Evolutionary conservation across 1,284 basidiomycete genomes (phyloP), one percentile per base, ranked within the genome.

Genomic region (Cystobasidium slooffiae): DNA sequence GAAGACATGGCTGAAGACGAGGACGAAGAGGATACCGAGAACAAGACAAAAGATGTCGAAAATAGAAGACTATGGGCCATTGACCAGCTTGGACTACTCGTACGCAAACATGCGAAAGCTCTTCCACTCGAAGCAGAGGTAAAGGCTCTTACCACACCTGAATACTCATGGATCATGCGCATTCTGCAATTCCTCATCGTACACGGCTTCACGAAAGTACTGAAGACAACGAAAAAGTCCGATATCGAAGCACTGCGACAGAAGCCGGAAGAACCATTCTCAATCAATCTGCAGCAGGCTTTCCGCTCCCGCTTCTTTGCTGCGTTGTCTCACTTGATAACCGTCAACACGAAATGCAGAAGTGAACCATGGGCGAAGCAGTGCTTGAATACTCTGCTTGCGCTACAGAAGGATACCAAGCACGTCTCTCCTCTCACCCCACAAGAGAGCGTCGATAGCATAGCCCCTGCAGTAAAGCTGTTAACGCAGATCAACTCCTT

Each of bases 141-240:
- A 3, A 12, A 22, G 9, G 22, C 18, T n/a, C 44, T 66, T 18
- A 16, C 51, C 20, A 43, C 20, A 14, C 24, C 64, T 9, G 64
- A 66, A 22, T 53, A 66, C 41, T 14, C 37, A 4, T 73, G 70
- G 86, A 87, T 68, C 93, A 96, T 80, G 85, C 85, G 86, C 10
- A 84, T 94, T 62, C 85, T 98, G 51, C 88, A 94, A 77, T 96
- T 93, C 87, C 84, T 97, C 49, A 84, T 87, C 62, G 87, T 93
- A 5, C 87, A 96, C 79, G 94, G 94, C 0, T 87, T 95, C 75
- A 97, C 94, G 81, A 80, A 83, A 41, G 83, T 88, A 56, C 84
- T 87, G 78, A 93, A 92, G 83, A 88, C 88, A 79, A 88, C 88
- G 69, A 88, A 89, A 79, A 91, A 90, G 81, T 86, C 87, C 65